Conservation (phyloP, 2,329 filamentous ascomycete genomes). For the Botryotinia narcissicola region DNA sequence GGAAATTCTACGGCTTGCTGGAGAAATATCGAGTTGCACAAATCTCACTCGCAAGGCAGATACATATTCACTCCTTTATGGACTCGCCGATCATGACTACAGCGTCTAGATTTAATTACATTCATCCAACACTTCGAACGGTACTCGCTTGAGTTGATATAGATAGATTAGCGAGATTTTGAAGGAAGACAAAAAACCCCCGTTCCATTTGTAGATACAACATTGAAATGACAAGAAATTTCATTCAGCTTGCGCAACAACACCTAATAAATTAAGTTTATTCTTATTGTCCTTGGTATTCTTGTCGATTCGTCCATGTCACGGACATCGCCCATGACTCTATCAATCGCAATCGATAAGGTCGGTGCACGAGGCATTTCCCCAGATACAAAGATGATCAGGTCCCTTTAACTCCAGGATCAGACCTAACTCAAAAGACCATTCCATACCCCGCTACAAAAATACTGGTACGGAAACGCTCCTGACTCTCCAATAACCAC, state of each 20-base stretch:
- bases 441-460: neutral
- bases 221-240: neutral
- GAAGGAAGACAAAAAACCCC: neutral
- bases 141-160: neutral
- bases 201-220: neutral
- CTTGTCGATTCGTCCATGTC: neutral
- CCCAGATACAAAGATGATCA: neutral
- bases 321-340: neutral
- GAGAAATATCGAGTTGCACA: neutral
- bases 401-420: slow-evolving; percentile 6
- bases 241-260: neutral
- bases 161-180: neutral
- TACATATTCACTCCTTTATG: neutral
- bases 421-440: neutral
- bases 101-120: neutral
- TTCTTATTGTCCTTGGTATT: neutral
- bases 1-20: neutral
- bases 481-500: neutral
- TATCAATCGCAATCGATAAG: slow-evolving; percentile 1
- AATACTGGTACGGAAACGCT: neutral
- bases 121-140: neutral
- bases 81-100: neutral
- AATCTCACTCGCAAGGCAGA: slow-evolving; percentile 11
- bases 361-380: neutral
- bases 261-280: neutral